These are phyloP conservation scores for Eimeria falciformis DNA, from an alignment of 169 alveolate species.

Conservation along the genomic window DNA sequence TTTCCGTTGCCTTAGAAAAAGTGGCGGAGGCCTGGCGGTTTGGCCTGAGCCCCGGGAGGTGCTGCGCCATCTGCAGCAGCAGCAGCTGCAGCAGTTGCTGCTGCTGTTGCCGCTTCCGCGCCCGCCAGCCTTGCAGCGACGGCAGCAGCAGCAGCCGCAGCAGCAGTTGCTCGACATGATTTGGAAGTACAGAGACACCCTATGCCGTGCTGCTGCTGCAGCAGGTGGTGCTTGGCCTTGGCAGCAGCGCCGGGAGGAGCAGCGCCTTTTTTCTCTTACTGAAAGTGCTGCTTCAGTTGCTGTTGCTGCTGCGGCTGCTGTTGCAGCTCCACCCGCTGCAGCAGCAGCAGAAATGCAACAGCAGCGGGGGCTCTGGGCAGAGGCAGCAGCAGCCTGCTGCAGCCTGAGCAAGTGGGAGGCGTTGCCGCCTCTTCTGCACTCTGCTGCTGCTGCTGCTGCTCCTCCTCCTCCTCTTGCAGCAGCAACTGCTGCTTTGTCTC, in stretches of 20 bases:
- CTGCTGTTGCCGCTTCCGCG: conserved; percentile 16
- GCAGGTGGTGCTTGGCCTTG: conserved; percentile 60
- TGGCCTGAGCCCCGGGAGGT: conserved; percentile 6
- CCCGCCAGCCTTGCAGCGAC: not conserved
- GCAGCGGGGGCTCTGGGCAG: conserved; percentile 62
- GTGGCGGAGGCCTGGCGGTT: conserved; percentile 31
- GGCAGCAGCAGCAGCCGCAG: conserved; percentile 11
- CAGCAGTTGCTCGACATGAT: conserved; percentile 22
- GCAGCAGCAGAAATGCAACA: conserved; percentile 29
- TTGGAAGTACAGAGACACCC: not conserved
- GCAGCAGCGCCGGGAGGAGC: conserved; percentile 46
- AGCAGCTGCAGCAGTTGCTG: conserved; percentile 62
- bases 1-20: conserved; percentile 53
- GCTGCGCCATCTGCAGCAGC: conserved; percentile 27
- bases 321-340: not conserved
- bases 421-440: conserved; percentile 26
- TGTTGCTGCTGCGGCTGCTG: not conserved
- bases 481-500: not conserved
- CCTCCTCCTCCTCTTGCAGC: not conserved
- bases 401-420: conserved; percentile 53
- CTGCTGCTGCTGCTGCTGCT: conserved; percentile 51
- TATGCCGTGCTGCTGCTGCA: conserved; percentile 38
- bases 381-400: conserved; percentile 72
- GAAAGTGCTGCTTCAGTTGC: conserved; percentile 43
- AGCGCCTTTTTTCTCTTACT: not conserved